Base-by-base conservation (phyloP, 768 basidiomycete species). In the Boletus fagicola region DNA sequence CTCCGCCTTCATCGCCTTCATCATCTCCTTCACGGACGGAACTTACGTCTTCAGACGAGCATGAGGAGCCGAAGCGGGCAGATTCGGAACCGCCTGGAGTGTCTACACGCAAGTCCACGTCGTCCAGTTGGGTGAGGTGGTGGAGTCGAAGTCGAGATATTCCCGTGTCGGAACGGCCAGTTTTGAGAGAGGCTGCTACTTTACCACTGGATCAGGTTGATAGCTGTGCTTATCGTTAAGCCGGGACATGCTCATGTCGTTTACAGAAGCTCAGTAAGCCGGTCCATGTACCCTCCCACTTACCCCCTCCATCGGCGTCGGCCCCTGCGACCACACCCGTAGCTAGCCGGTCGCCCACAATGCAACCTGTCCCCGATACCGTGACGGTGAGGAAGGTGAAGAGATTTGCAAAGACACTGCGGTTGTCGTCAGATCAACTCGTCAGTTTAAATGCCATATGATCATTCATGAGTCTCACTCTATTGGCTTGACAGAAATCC, bases 351-450 rank as follows among this genome's bases (percentile, higher is more conserved):
- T 65, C 72, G 18, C 70, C 68, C 3, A 46, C 50, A 66, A 60
- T 64, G 67, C 52, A 64, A 55, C 73, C 78, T 16, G 57, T 71
- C 13, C 45, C 60, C 24, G 57, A 65, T 38, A 20, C 57, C n/a
- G 45, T 56, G 24, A 36, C 50, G 0, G 42, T 44, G 5, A 43
- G 47, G 35, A 63, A 58, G 24, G 61, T 65, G 51, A 83, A 83
- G 68, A 87, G 83, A 65, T 98, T 83, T 68, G 94, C 91, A 10
- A 98, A 99, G 77, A 94, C 96, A 0, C 73, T 99, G 57, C 82
- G 97, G 7, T 74, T 99, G 57, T 94, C 95, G 0, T 97, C 94
- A 5, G 94, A 96, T 63, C 97, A 99, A 69, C 80, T 99, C 42
- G 94, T 94, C 64, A 67, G 85, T 65, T 33, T 26, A 5, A 0